phyloP scores from a whole-genome alignment of 2,329 filamentous ascomycete genomes.

The Dendryphion nanum region DNA sequence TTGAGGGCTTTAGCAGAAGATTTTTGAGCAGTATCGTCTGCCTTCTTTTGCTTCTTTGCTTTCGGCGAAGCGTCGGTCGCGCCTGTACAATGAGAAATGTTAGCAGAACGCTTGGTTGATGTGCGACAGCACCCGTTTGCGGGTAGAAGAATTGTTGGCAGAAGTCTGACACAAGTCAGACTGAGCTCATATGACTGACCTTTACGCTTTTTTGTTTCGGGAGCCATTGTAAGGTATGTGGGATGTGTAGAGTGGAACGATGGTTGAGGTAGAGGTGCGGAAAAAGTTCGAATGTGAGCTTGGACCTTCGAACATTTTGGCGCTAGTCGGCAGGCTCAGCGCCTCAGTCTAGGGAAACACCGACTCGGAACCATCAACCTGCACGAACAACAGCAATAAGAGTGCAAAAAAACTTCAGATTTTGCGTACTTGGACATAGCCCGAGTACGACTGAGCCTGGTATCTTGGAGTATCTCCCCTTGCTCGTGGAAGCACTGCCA shows the following conservation, averaged over 20 bases:
- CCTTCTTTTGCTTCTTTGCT: constrained; percentile 38
- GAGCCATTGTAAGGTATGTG: constrained; percentile 47
- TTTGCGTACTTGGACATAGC: no score
- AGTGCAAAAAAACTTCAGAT: no score
- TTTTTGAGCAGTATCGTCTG: constrained; percentile 18
- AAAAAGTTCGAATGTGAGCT: constrained; percentile 31
- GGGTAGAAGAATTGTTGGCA: no score
- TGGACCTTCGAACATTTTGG: constrained; percentile 32
- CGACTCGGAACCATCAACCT: no score
- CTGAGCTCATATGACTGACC: constrained; percentile 37
- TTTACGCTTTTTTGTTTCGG: constrained; percentile 57
- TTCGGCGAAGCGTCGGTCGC: constrained; percentile 34
- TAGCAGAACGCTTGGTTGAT: no score
- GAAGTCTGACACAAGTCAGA: constrained; percentile 4
- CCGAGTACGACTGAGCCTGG: no score
- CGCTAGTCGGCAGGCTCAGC: no score
- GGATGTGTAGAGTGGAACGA: constrained; percentile 5
- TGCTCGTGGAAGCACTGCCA: no score
- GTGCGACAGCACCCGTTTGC: no score
- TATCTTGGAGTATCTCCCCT: no score
- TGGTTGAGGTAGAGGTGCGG: constrained; percentile 10
- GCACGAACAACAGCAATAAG: no score
- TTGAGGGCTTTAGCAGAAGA: constrained; percentile 20
- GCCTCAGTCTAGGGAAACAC: no score
- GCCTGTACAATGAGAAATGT: constrained; percentile 27